phyloP scores from a whole-genome alignment of 441 rosid genomes.

The Euphorbia schlechtendalii region DNA sequence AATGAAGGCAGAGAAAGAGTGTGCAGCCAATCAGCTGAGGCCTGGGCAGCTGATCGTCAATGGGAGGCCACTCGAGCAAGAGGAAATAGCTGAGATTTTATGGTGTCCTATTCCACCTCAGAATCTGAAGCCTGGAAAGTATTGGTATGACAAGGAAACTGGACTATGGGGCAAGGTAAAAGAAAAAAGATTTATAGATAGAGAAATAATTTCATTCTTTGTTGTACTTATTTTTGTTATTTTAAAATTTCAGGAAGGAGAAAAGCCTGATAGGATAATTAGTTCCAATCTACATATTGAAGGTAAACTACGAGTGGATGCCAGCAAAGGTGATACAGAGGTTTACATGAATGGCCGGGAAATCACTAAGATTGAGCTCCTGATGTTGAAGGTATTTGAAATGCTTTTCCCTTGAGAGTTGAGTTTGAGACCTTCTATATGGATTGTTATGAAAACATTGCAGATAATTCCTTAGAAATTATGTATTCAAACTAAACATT shows the following conservation, averaged over 20 bases:
- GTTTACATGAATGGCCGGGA: constrained; percentile 59
- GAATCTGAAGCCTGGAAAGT: constrained; percentile 52
- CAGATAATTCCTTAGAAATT: too few species aligned
- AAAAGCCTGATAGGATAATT: constrained; percentile 50
- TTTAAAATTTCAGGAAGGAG: constrained; percentile 43
- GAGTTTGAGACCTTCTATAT: too few species aligned
- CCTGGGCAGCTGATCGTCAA: constrained; percentile 49
- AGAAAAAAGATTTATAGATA: background rate
- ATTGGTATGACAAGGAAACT: background rate
- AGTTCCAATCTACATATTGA: constrained; percentile 47
- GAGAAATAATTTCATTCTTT: background rate
- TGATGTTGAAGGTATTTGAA: constrained; percentile 32
- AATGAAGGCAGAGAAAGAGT: constrained; percentile 38
- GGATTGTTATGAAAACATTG: too few species aligned
- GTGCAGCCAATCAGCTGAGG: constrained; percentile 35
- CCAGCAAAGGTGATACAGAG: constrained; percentile 47
- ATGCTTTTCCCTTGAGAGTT: too few species aligned
- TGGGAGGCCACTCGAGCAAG: constrained; percentile 37
- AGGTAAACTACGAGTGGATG: constrained; percentile 38
- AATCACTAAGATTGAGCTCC: constrained; percentile 42
- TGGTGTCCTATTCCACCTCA: constrained; percentile 43
- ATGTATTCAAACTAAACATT: too few species aligned
- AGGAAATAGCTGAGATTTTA: constrained; percentile 44
- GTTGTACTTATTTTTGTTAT: constrained; percentile 4
- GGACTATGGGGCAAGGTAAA: constrained; percentile 51